Percentiles rank a stretch among this genome's conserved stretches.
These are phyloP conservation scores for Podaxis pistillaris DNA, from an alignment of 768 basidiomycete genomes.

Conservation along the genomic window DNA sequence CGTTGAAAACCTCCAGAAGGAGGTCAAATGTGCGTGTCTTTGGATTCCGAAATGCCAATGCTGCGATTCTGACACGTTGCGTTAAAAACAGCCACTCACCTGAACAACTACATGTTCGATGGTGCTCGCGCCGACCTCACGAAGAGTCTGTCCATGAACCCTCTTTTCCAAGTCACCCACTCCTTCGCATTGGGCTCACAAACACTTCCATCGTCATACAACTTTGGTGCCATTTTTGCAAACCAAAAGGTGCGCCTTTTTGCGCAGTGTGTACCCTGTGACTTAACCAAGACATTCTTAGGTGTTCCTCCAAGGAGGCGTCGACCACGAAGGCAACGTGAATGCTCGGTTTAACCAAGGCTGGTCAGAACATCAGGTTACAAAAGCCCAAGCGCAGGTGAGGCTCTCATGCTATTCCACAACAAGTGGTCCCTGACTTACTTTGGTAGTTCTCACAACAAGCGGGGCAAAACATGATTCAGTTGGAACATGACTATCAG, in stretches of 20 bases:
- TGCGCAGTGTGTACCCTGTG: conserved; percentile 18
- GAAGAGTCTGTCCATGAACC: conserved; percentile 88
- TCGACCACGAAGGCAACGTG: conserved; percentile 92
- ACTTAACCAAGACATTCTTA: conserved; percentile 31
- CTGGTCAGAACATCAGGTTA: conserved; percentile 74
- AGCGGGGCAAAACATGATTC: conserved; percentile 85
- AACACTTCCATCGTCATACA: conserved; percentile 83
- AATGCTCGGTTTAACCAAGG: conserved; percentile 87
- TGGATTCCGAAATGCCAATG: not conserved
- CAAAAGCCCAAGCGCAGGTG: conserved; percentile 90
- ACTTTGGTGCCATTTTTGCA: conserved; percentile 91
- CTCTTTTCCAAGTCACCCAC: conserved; percentile 98
- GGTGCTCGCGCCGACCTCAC: conserved; percentile 95
- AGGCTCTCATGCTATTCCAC: conserved; percentile 20
- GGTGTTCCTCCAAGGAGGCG: conserved; percentile 90
- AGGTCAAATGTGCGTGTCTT: conserved; percentile 73
- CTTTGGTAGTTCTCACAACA: conserved; percentile 65
- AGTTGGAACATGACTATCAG: conserved; percentile 91
- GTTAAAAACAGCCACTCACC: conserved; percentile 66
- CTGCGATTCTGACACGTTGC: conserved; percentile 10
- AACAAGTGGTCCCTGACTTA: not conserved
- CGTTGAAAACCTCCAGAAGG: conserved; percentile 89
- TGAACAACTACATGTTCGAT: conserved; percentile 96
- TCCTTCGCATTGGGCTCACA: conserved; percentile 91
- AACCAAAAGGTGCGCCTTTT: conserved; percentile 62